These are phyloP conservation scores for Conticribra guillardii DNA, from an alignment of 108 stramenopile species.

Conservation along the genomic window DNA sequence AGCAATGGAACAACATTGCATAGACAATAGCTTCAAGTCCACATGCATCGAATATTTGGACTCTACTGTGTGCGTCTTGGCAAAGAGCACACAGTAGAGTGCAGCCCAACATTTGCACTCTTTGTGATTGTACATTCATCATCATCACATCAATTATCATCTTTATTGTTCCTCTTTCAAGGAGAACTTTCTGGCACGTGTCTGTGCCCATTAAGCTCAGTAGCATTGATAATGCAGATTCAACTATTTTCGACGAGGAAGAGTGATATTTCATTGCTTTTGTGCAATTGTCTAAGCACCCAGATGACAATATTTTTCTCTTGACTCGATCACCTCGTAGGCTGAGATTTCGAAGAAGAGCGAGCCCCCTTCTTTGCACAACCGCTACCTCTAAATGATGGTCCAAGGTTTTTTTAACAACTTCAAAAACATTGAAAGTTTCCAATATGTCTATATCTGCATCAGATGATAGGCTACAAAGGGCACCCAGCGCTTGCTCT, in stretches of 20 bases:
- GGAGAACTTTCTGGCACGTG: not conserved
- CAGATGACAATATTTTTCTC: not conserved
- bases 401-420: not conserved
- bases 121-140: constrained; percentile 9
- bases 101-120: constrained; percentile 8
- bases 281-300: constrained; percentile 8
- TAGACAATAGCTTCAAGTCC: constrained; percentile 17
- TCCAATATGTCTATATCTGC: constrained; percentile 9
- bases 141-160: constrained; percentile 14
- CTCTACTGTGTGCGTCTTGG: not conserved
- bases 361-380: constrained; percentile 11
- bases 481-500: constrained; percentile 19
- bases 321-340: not conserved
- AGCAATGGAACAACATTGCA: constrained; percentile 21
- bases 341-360: constrained; percentile 21
- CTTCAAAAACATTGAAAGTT: not conserved
- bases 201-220: constrained; percentile 1
- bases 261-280: not conserved
- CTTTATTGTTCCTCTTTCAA: not conserved
- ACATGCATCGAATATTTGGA: not conserved
- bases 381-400: not conserved
- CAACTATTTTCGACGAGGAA: constrained; percentile 1
- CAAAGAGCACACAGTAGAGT: not conserved
- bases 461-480: constrained; percentile 19
- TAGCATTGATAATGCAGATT: constrained; percentile 3